Evolutionary conservation across 139 green algal species (phyloP), one percentile per base, ranked within the genome.

Genomic region (Picochlorum sp.): DNA sequence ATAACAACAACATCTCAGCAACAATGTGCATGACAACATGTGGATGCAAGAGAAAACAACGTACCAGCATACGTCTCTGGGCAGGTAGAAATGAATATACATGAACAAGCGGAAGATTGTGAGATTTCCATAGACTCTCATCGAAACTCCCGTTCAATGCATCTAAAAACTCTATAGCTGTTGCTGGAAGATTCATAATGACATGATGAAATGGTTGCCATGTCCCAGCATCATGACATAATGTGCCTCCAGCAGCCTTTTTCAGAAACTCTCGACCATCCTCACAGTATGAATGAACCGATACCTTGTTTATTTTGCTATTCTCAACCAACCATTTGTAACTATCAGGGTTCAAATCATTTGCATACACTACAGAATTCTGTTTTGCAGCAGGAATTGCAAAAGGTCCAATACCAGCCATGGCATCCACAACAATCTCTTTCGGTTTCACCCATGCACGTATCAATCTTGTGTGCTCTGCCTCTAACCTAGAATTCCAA

Each of bases 401-500:
- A 79, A 99, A 99, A 18, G 94, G 94, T 10, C 94, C 94, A 7
- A 98, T 90, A 49, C 94, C 89, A 10, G 83, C 85, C 89, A 96
- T 96, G 37, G 90, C 76, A 67, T 95, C 89, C 8, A 86, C 65
- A 18, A 99, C 68, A 8, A 88, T 67, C 2, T 97, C 66, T 0
- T 62, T 71, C 1, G 67, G 67, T 49, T 66, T 32, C 59, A 94
- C 92, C 16, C 57, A 67, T 11, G 26, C 51, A 14, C 65, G 50
- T 10, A 94, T 83, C 63, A 99, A 77, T 13, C 94, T 83, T 44
- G 80, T 67, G 83, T 99, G 94, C 78, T 99, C 94, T 20, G 67
- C 45, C 76, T 99, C 94, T 44, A 99, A 80, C 0, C 94, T 70
- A 1, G 87, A 96, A 82, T 99, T 99, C 94, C 94, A 99, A 74